A percentile compares a stretch with the other conserved stretches of the same genome.
Evolutionary conservation across 257 asterid species (phyloP).

Genomic region (Nicotiana sylvestris): DNA sequence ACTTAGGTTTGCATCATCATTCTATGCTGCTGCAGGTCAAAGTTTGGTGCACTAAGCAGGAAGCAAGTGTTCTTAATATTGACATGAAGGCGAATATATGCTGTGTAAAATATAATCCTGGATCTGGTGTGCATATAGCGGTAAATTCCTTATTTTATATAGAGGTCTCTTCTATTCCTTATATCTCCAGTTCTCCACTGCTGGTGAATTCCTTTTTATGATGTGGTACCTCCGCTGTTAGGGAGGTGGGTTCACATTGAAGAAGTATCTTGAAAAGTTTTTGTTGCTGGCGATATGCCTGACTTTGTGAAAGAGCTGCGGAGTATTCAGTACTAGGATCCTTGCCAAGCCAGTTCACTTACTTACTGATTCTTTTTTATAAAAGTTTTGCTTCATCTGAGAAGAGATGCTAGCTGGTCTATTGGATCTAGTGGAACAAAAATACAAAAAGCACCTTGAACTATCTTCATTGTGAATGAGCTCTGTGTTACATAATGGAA

Average conservation of each 20-base stretch:
- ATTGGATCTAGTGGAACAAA: neutral
- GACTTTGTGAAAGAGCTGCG: neutral
- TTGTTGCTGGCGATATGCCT: neutral
- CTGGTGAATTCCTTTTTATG: neutral
- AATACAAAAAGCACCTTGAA: neutral
- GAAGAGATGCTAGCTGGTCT: neutral
- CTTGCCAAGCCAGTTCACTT: neutral
- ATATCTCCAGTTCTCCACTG: neutral
- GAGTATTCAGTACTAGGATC: neutral
- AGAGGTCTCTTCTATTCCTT: neutral
- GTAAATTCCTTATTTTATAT: slow-evolving; percentile 13
- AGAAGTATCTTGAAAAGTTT: neutral
- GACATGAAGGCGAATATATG: slow-evolving; percentile 49
- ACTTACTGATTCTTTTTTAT: neutral
- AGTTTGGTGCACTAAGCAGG: slow-evolving; percentile 47
- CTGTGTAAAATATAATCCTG: slow-evolving; percentile 47
- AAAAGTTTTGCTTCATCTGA: neutral
- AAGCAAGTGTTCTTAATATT: slow-evolving; percentile 40
- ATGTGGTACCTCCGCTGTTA: neutral
- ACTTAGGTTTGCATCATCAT: slow-evolving; percentile 2
- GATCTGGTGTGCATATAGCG: slow-evolving; percentile 33
- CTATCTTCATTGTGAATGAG: neutral
- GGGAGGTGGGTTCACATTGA: neutral
- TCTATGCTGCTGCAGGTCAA: slow-evolving; percentile 33
- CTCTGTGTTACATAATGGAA: neutral